Evolutionary conservation across 2,329 filamentous ascomycete species (phyloP), one percentile per base, ranked within the genome.

Genomic region (Chrysosphaeria jannelii): DNA sequence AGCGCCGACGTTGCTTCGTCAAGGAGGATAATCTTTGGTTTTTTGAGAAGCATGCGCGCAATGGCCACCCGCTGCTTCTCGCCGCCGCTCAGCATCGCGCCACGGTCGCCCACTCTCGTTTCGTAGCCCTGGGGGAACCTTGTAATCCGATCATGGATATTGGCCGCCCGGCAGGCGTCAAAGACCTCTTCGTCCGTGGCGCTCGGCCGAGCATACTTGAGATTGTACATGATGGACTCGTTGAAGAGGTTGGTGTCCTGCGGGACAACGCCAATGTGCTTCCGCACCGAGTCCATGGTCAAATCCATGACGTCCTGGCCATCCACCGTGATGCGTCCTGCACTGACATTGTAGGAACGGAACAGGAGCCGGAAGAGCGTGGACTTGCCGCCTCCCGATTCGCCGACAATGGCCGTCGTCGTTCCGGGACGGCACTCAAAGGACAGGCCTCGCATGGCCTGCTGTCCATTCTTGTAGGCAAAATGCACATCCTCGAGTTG

Each of bases 331-430:
- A 93, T 89, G 36, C 53, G 63, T 17, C 85, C 85, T 24, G 63
- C 57, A 24, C 66, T 54, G 25, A 68, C 62, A 39, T 91, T 88
- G 50, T 93, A 97, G 45, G 91, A 97, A 10, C 85, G 71, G 53
- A 90, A 93, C 40, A 97, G 65, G 23, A 93, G 58, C 23, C 85
- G 70, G 51, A 97, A 91, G 13, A 97, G 60, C 0, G 85, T 97
- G 3, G 81, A 93, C 44, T 97, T 97, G 33, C 85, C 85, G 28
- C 85, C 85, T 21, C 85, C 85, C 15, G 81, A 93, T 42, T 93
- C 81, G 31, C 85, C 85, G 10, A 97, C 85, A 31, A 97, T 67
- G 1, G 85, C 85, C 5, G 81, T 97, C 0, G 79, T 93, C 1
- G 78, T 91, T 24, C 85, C 85, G 2, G 85, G 79, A 10, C 51